Base-by-base conservation (phyloP, 306 rosid genomes). In the Medicago truncatula region DNA sequence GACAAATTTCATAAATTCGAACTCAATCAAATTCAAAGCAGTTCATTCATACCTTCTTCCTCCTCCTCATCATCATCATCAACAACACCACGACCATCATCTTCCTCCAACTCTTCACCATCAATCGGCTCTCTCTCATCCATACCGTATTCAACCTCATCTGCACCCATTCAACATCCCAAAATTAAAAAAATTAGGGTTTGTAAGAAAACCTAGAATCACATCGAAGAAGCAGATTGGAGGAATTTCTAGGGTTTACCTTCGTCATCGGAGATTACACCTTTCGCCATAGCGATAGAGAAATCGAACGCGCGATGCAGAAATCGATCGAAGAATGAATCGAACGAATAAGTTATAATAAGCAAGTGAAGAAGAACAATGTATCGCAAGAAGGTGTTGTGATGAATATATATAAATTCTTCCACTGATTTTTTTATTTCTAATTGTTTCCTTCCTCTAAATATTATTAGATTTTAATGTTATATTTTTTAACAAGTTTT, bases 111-210 rank as follows among this genome's bases (percentile, higher is more conserved):
- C 21, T 77, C 87, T 2, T 84, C 92, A 7, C 89, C 93, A 20
- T 85, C 91, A 13, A 44, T 70, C 15, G 84, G 93, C 54, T 83
- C 97, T 73, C 97, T 84, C 18, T 88, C 96, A 2, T 90, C 94
- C 80, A 88, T 92, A 58, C 85, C 96, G 75, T 86, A 67, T 66
- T 87, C 95, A 38, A 90, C 87, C 78, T 95, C 96, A 10, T 92
- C 98, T 95, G 86, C 85, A 18, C 44, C 50, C 47, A 82, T 71
- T 64, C 68, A 75, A 83, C 28, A 82, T 3, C 52, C 70, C 2
- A 23, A 23, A 23, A 1, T 1, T 1, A 18, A 63, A 67, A 83
- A 70, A 53, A 78, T 79, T 14, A 85, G 69, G 46, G 46, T 38
- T 73, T 17, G 15, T 10, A 25, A 4, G 12, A 75, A 36, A 17